Evolutionary conservation across 345 rosid genomes (phyloP), one percentile per base, ranked within the genome.

Genomic region (Dovyalis caffra): DNA sequence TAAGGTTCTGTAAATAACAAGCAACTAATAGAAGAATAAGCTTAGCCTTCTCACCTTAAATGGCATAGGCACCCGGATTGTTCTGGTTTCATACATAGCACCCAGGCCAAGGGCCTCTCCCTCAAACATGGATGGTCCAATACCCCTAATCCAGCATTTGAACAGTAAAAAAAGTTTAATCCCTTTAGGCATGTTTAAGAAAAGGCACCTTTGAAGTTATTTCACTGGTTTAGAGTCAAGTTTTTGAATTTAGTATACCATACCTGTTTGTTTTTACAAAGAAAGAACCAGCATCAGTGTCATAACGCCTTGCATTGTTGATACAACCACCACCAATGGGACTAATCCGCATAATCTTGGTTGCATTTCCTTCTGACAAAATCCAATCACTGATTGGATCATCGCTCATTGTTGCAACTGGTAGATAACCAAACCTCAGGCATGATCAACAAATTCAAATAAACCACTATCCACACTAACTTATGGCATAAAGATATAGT

Each of bases 311-410:
- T 21, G 99, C 97, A 28, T 82, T 84, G 76, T 90, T 95, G 74
- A 95, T 91, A 81, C 99, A 95, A 78, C 99, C 99, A 51, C 99
- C 99, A 40, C 98, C 98, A 69, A 95, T 32, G 26, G 97, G 85
- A 81, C 90, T 80, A 57, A 87, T 89, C 79, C 87, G 84, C 40
- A 85, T 89, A 62, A 95, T 92, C 61, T 77, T 73, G 33, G 85
- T 89, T 10, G 97, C 97, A 71, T 91, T 95, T 57, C 99, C 98
- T 83, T 95, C 86, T 1, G 92, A 80, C 26, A 92, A 84, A 76
- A 95, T 95, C 98, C 99, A 92, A 67, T 89, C 91, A 60, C 85
- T 84, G 65, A 91, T 72, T n/a, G 96, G 99, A 79, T 95, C 97
- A 28, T 91, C 90, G 82, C 89, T 78, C 90, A 92, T 76, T 18